phyloP scores from a whole-genome alignment of 2,329 filamentous ascomycete genomes.

The Thelonectria olida region DNA sequence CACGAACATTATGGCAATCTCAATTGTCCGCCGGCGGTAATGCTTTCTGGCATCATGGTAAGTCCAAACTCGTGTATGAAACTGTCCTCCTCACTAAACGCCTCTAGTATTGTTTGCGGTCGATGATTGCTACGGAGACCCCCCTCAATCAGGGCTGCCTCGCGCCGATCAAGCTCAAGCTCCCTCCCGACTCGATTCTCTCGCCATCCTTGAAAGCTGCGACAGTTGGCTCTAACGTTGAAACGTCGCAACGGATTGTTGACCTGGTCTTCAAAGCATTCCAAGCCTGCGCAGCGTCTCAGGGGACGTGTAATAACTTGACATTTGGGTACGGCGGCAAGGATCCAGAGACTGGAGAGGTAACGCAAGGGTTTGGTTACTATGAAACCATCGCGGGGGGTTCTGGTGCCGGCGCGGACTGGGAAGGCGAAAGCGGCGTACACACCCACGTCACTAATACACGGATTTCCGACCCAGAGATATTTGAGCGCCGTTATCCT shows the following conservation, averaged over 20 bases:
- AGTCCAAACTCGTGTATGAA: too few species aligned
- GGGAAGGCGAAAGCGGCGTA: conserved; percentile 43
- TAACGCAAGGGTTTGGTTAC: conserved; percentile 46
- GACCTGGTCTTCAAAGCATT: conserved; percentile 82
- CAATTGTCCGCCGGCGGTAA: too few species aligned
- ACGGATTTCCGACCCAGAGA: conserved; percentile 48
- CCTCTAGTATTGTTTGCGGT: conserved; percentile 74
- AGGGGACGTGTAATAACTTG: conserved; percentile 84
- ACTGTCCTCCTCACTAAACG: not conserved
- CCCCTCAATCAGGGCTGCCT: conserved; percentile 89
- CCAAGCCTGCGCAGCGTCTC: conserved; percentile 76
- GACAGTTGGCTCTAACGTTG: conserved; percentile 44
- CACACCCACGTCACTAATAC: conserved; percentile 51
- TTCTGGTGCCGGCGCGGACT: conserved; percentile 41
- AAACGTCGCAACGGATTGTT: conserved; percentile 47
- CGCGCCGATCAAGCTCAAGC: conserved; percentile 77
- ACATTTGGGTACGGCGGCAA: conserved; percentile 75
- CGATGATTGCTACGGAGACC: conserved; percentile 79
- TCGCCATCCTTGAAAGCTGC: conserved; percentile 45
- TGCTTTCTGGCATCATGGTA: conserved; percentile 8
- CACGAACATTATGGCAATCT: conserved; percentile 43
- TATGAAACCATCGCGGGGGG: conserved; percentile 49
- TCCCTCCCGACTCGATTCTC: conserved; percentile 47
- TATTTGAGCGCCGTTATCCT: conserved; percentile 47
- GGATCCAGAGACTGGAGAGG: conserved; percentile 35